Base-by-base conservation (phyloP, 768 basidiomycete species). In the Tylopilus subfusipes region DNA sequence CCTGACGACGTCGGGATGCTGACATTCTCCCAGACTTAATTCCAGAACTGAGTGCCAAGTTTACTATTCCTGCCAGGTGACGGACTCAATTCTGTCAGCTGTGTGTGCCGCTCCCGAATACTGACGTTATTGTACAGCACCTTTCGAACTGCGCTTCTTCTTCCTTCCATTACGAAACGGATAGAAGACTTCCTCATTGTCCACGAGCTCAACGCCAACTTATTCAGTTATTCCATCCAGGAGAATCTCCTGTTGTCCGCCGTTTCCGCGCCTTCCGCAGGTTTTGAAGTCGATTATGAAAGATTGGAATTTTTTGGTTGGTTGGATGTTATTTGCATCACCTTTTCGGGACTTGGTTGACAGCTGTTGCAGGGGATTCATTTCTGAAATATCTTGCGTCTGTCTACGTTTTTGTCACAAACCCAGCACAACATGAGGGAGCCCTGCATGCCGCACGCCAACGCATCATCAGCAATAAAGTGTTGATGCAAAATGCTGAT, bases 341-440 rank as follows among this genome's bases (percentile, higher is more conserved):
- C 36, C 47, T 22, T 56, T 42, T 27, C 60, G 84, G 22, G 14
- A 24, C 34, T 43, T 50, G 34, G n/a, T 39, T 60, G 29, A 65
- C 48, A 48, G 42, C 38, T 51, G 27, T 54, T 55, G 4, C 50
- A 68, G 91, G 92, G 29, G 93, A 94, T 69, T 82, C 90, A 22
- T 90, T 89, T 67, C 73, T 95, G 57, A 95, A 95, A 69, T 86
- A 86, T 63, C 68, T 93, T 43, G 77, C 84, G 8, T 86, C 90
- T 12, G 75, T 85, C 54, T 88, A 88, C 65, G 78, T 87, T 29
- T 92, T 87, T 63, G 86, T 86, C 42, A 81, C 80, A 25, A 77
- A 84, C 60, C 87, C 90, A 6, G 72, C 75, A 11, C 74, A 78
- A 42, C 78, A 77, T 58, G 90, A 92, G 68, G 84, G 87, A 5